Percentiles rank a stretch among this genome's conserved stretches.
These are phyloP conservation scores for Cystofilobasidium ferigula DNA, from an alignment of 768 basidiomycete species.

Conservation along the genomic window DNA sequence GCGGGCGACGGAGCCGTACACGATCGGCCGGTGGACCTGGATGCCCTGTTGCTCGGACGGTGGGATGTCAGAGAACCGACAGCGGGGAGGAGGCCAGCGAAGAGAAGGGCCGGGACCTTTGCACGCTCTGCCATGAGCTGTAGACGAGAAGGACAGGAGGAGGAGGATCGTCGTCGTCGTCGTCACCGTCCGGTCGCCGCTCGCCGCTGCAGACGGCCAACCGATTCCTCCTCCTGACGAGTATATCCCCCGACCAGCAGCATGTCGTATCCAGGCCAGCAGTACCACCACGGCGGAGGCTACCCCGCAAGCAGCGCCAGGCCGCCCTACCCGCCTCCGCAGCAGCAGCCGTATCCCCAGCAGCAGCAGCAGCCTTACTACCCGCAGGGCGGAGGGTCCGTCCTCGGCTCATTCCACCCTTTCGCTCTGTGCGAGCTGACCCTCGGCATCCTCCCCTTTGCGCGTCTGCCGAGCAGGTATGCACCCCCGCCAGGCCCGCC, in stretches of 20 bases:
- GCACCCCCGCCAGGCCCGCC: background rate
- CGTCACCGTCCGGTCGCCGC: too few relatives aligned
- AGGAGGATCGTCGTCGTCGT: too few relatives aligned
- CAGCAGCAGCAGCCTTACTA: conserved; percentile 16
- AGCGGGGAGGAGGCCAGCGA: background rate
- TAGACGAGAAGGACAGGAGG: too few relatives aligned
- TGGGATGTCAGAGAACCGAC: too few relatives aligned
- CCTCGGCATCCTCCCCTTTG: background rate
- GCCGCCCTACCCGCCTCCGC: too few relatives aligned
- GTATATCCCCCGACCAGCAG: background rate
- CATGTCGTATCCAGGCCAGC: conserved; percentile 2
- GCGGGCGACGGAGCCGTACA: conserved; percentile 87
- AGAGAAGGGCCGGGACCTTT: background rate
- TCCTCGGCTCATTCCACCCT: background rate
- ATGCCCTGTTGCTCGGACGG: conserved; percentile 50
- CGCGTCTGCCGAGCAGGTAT: background rate
- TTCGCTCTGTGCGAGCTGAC: background rate
- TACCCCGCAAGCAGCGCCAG: background rate
- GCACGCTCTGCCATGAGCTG: conserved; percentile 5
- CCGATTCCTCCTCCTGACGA: background rate
- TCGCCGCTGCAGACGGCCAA: too few relatives aligned
- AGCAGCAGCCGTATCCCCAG: background rate
- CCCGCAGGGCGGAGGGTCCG: background rate
- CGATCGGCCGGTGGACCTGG: conserved; percentile 75
- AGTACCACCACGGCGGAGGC: background rate